A percentile compares a stretch with the other conserved stretches of the same genome.
These are phyloP conservation scores for Cephalotrichum gorgonifer DNA, from an alignment of 2,329 filamentous ascomycete species.

Conservation along the genomic window DNA sequence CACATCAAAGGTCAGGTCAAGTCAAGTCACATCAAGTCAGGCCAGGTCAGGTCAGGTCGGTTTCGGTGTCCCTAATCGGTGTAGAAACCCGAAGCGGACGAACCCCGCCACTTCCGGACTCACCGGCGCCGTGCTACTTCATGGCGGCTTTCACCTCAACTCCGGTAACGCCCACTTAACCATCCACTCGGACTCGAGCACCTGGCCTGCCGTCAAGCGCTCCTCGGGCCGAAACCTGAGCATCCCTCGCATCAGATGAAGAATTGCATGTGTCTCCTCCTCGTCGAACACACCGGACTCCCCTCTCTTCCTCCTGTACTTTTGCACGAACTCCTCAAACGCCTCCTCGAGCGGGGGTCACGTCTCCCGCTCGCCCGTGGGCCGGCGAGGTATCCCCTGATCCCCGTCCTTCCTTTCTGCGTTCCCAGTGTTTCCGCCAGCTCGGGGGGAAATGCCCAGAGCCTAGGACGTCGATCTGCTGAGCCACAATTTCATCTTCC, in stretches of 20 bases:
- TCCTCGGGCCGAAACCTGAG: constrained; percentile 16
- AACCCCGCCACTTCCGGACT: too few relatives aligned
- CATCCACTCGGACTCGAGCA: constrained; percentile 22
- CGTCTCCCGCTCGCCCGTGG: constrained; percentile 4
- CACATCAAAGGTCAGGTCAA: too few relatives aligned
- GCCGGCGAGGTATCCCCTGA: neutral
- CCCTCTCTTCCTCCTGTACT: constrained; percentile 11
- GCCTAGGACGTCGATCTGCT: constrained; percentile 14
- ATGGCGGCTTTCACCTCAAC: neutral
- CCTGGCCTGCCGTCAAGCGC: constrained; percentile 15
- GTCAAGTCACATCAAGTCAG: too few relatives aligned
- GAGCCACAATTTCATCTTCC: constrained; percentile 11
- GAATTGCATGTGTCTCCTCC: constrained; percentile 12
- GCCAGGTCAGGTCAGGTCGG: too few relatives aligned
- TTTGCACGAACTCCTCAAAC: constrained; percentile 16
- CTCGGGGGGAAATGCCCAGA: constrained; percentile 4
- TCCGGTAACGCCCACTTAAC: constrained; percentile 15
- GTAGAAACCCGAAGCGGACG: too few relatives aligned
- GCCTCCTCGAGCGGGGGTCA: constrained; percentile 13
- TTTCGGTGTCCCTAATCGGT: too few relatives aligned
- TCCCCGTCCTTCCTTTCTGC: neutral
- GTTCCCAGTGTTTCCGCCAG: constrained; percentile 8
- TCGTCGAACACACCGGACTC: constrained; percentile 8
- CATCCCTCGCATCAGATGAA: constrained; percentile 20
- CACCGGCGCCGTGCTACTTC: neutral